Conservation (phyloP, 345 rosid species). For the Ricinus communis region DNA sequence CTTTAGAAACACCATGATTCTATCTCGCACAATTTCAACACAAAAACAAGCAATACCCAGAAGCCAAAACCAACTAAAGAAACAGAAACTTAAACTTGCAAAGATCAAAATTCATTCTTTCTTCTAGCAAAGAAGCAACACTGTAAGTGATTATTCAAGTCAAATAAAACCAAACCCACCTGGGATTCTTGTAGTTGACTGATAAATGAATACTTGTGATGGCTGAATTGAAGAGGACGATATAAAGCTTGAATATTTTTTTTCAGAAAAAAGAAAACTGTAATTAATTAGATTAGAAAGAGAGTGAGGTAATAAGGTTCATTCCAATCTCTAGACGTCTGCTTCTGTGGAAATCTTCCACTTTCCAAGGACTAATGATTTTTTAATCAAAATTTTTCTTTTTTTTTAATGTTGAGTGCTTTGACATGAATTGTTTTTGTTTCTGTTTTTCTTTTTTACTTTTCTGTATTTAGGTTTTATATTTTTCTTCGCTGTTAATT, state of each 20-base stretch:
- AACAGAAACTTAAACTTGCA: neutral
- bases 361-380: slow-evolving; percentile 43
- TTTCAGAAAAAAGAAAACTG: neutral
- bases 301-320: slow-evolving; percentile 11
- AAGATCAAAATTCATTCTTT: slow-evolving; percentile 12
- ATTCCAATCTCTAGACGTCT: slow-evolving; percentile 43
- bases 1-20: neutral
- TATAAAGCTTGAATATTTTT: neutral
- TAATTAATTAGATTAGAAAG: slow-evolving; percentile 8
- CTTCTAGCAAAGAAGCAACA: neutral
- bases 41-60: slow-evolving; percentile 18
- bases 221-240: neutral
- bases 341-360: slow-evolving; percentile 42
- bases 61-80: slow-evolving; percentile 17
- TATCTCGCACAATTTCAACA: neutral
- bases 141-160: neutral
- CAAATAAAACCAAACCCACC: slow-evolving; percentile 33
- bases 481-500: slow-evolving; percentile 10
- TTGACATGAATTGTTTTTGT: slow-evolving; percentile 38
- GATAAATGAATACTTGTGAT: slow-evolving; percentile 19
- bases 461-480: neutral
- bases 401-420: slow-evolving; percentile 25
- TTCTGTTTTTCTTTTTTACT: neutral
- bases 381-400: slow-evolving; percentile 20
- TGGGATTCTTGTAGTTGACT: slow-evolving; percentile 16